These are phyloP conservation scores for Pseudopyrenochaeta lycopersici DNA, from an alignment of 2,329 filamentous ascomycete species.

Conservation along the genomic window DNA sequence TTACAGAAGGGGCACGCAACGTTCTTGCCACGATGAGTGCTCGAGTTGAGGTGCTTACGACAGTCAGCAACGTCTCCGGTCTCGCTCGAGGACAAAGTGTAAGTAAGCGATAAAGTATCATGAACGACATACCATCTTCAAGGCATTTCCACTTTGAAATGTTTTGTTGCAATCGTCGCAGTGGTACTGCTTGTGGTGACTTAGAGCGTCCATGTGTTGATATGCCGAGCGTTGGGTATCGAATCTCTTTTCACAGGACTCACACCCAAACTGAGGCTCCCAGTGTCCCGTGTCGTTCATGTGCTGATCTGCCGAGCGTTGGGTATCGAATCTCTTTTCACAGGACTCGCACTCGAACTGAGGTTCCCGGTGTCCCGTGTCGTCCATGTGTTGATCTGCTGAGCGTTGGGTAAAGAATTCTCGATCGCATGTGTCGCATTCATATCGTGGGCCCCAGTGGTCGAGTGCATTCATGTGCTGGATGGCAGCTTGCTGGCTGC, in stretches of 20 bases:
- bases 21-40: conserved; percentile 55
- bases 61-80: neutral
- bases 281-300: conserved; percentile 6
- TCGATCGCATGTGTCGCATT: conserved; percentile 22
- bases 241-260: conserved; percentile 4
- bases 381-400: neutral
- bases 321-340: conserved; percentile 2
- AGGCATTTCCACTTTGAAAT: conserved; percentile 30
- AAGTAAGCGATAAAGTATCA: neutral
- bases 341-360: conserved; percentile 8
- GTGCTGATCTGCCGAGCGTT: conserved; percentile 12
- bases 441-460: conserved; percentile 18
- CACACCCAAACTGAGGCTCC: conserved; percentile 2
- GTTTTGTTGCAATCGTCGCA: conserved; percentile 1
- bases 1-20: conserved; percentile 67
- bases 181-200: conserved; percentile 13
- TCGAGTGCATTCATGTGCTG: conserved; percentile 24
- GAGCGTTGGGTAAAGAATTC: neutral
- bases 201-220: conserved; percentile 5
- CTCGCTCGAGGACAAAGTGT: neutral
- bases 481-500: conserved; percentile 6
- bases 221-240: neutral
- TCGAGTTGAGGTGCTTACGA: conserved; percentile 62
- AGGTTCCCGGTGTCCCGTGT: neutral
- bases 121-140: conserved; percentile 14